These are phyloP conservation scores for Prillingera fragicola DNA, from an alignment of 1,284 basidiomycete species.

Conservation along the genomic window DNA sequence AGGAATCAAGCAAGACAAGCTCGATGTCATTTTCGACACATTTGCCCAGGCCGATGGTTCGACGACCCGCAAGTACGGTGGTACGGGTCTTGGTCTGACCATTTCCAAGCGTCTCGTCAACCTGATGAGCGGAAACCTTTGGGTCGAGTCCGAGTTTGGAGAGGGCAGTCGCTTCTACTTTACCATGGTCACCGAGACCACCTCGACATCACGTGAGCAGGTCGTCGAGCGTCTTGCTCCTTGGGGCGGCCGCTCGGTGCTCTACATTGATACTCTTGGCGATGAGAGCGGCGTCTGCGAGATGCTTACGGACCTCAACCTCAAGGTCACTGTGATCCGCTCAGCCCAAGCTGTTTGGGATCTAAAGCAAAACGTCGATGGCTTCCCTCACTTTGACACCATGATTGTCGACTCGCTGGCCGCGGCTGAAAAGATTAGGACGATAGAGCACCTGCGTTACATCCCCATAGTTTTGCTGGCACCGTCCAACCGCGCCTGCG, in stretches of 20 bases:
- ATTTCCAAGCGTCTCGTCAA: slow-evolving; percentile 93
- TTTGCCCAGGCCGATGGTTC: slow-evolving; percentile 98
- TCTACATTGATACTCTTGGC: slow-evolving; percentile 82
- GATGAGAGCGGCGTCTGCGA: slow-evolving; percentile 73
- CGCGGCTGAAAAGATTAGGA: slow-evolving; percentile 78
- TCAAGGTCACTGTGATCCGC: slow-evolving; percentile 72
- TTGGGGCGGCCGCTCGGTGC: slow-evolving; percentile 63
- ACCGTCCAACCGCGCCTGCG: slow-evolving; percentile 49
- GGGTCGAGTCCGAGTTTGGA: slow-evolving; percentile 91
- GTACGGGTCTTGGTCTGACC: slow-evolving; percentile 92
- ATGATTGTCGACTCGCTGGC: slow-evolving; percentile 86
- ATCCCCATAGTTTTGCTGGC: slow-evolving; percentile 95
- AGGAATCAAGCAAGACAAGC: slow-evolving; percentile 97
- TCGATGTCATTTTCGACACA: slow-evolving; percentile 98
- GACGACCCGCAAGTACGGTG: slow-evolving; percentile 93
- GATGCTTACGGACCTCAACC: slow-evolving; percentile 72
- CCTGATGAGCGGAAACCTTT: slow-evolving; percentile 97
- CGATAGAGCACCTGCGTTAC: slow-evolving; percentile 90
- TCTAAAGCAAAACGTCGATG: slow-evolving; percentile 54
- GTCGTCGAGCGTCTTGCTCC: slow-evolving; percentile 71
- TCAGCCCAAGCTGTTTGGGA: slow-evolving; percentile 71
- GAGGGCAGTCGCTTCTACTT: slow-evolving; percentile 97
- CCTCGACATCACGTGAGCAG: slow-evolving; percentile 54
- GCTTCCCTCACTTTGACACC: slow-evolving; percentile 86
- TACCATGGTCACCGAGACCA: slow-evolving; percentile 63